These are phyloP conservation scores for Candida hispaniensis DNA, from an alignment of 805 yeast genomes.

Conservation along the genomic window DNA sequence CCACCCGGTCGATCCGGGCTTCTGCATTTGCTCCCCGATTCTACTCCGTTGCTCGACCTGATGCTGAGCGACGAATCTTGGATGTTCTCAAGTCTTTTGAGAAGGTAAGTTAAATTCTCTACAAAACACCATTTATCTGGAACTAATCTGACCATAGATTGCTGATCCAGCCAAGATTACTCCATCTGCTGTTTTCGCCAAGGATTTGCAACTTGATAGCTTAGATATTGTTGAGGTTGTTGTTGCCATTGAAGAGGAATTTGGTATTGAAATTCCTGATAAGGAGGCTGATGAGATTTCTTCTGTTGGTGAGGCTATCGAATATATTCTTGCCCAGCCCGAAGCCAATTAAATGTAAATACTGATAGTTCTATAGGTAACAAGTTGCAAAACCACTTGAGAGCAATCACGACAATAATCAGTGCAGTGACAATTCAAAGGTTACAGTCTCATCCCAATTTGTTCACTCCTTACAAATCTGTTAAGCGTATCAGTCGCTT, in stretches of 20 bases:
- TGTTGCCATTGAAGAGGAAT: slow-evolving; percentile 87
- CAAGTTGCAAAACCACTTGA: too few relatives aligned
- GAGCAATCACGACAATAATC: too few relatives aligned
- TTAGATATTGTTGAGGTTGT: slow-evolving; percentile 87
- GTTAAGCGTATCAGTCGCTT: too few relatives aligned
- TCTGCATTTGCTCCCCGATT: slow-evolving; percentile 27
- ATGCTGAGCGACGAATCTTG: slow-evolving; percentile 70
- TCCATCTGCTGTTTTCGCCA: slow-evolving; percentile 31
- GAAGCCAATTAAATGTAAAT: slow-evolving; percentile 25
- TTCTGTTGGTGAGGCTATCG: slow-evolving; percentile 80
- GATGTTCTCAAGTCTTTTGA: slow-evolving; percentile 61
- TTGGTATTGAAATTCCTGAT: slow-evolving; percentile 47
- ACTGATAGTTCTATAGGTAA: not conserved
- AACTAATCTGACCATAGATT: slow-evolving; percentile 9
- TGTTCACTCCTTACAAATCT: too few relatives aligned
- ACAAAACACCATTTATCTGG: slow-evolving; percentile 13
- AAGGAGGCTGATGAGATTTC: slow-evolving; percentile 80
- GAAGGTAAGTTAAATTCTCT: slow-evolving; percentile 43
- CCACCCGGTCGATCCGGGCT: slow-evolving; percentile 9
- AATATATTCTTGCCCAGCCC: slow-evolving; percentile 50
- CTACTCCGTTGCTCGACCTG: slow-evolving; percentile 60
- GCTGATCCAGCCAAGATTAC: slow-evolving; percentile 26
- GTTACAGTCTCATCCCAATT: too few relatives aligned
- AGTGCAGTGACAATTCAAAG: too few relatives aligned
- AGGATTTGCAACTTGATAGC: slow-evolving; percentile 73